Percentiles rank a stretch among this genome's conserved stretches.
These are phyloP conservation scores for Acanthamoeba rhysodes DNA, from an alignment of 208 protist species.

Conservation along the genomic window DNA sequence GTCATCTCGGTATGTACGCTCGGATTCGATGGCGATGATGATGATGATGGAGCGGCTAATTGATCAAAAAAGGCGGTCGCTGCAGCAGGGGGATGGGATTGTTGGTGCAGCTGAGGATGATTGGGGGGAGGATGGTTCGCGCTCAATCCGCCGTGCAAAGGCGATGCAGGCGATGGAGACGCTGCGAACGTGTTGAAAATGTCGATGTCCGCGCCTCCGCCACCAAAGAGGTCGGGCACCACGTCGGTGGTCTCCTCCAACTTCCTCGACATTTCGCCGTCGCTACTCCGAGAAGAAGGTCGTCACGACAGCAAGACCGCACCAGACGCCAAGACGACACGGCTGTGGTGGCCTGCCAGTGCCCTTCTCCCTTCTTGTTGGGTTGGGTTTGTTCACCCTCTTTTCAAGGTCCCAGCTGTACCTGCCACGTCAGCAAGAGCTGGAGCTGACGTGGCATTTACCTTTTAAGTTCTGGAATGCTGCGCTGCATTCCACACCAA, in stretches of 20 bases:
- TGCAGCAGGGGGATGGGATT: background rate
- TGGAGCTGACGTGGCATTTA: background rate
- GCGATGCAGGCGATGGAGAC: background rate
- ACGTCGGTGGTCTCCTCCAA: background rate
- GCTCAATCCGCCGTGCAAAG: background rate
- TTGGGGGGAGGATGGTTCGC: background rate
- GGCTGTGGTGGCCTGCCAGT: too few species aligned
- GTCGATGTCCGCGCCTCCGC: background rate
- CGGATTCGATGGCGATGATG: too few species aligned
- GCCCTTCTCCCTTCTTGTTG: background rate
- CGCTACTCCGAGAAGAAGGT: background rate
- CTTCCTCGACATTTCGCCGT: background rate
- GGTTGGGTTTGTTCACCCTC: background rate
- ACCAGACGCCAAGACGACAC: too few species aligned
- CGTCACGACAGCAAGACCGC: too few species aligned
- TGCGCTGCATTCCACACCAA: too few species aligned
- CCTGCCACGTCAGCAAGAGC: too few species aligned
- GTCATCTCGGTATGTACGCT: background rate
- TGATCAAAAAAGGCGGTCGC: background rate
- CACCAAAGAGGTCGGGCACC: background rate
- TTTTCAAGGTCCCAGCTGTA: background rate
- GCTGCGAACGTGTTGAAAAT: background rate
- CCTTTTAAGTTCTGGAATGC: too few species aligned
- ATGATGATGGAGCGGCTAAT: background rate
- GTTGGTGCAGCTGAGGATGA: background rate